Base-by-base conservation (phyloP, 768 basidiomycete genomes). In the Naganishia friedmannii region DNA sequence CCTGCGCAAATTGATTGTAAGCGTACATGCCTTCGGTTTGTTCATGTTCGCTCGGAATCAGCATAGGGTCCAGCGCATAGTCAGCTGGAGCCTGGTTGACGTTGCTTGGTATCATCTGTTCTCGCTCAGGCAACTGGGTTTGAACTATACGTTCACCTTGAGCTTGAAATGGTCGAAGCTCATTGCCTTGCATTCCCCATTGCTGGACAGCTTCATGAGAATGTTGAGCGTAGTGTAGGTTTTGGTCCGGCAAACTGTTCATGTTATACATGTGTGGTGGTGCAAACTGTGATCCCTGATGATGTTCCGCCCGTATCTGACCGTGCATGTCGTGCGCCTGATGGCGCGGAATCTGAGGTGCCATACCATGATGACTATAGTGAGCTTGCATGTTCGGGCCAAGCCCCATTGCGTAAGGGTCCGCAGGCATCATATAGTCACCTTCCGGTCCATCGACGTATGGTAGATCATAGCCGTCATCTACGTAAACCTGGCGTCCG, bases 391-490 rank as follows among this genome's bases (percentile, higher is more conserved):
- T 29, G 23, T 21, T 17, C 6, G 39, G 60, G 15, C 7, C 39
- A 17, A 45, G 29, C 23, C 9, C 39, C 23, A 63, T 46, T 10
- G 23, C 39, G 32, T 63, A 45, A 17, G 21, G 60, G n/a, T 63
- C 12, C 13, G 28, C 37, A 19, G 60, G 42, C 37, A 26, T 28
- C 37, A 26, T 28, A 26, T 26, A 63, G 5, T 45, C 42, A 1
- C 39, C 32, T 19, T 58, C 42, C 1, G 21, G 60, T 45, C 39
- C 39, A 12, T 63, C 60, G 23, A 23, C 57, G 29, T 58, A 63
- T 13, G 68, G 57, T 3, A 48, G 56, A 9, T 69, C 68, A 34
- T 69, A 69, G 15, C 42, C 46, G 46, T 69, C 57, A 9, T 69
- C 68, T 9, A 42, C n/a, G 19, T 63, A 63, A 12, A 63, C 39